Percentiles rank a stretch among this genome's conserved stretches.
Conservation (phyloP, 345 rosid species). For the Raphanus raphanistrum region DNA sequence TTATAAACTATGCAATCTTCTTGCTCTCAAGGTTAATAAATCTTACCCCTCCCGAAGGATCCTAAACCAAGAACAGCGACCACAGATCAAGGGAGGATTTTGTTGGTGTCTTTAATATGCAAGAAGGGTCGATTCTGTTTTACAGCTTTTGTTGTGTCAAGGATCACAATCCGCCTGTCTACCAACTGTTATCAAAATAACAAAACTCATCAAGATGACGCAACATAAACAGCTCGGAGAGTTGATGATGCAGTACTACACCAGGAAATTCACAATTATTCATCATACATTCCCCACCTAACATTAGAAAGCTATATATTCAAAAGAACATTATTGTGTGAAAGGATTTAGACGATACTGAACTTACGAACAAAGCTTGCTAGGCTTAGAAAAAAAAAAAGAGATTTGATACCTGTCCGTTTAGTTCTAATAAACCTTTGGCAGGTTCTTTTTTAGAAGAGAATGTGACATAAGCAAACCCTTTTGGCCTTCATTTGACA, state of each 20-base stretch:
- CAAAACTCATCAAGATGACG: not conserved
- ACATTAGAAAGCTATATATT: not conserved
- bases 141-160: slow-evolving; percentile 31
- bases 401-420: slow-evolving; percentile 48
- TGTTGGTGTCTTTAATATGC: no score
- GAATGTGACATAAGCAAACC: slow-evolving; percentile 59
- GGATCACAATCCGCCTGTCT: slow-evolving; percentile 49
- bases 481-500: slow-evolving; percentile 47
- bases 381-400: not conserved
- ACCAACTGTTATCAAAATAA: slow-evolving; percentile 48
- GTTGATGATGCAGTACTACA: not conserved
- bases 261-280: not conserved
- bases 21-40: not conserved
- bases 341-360: not conserved
- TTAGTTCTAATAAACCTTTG: slow-evolving; percentile 51
- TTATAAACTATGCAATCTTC: not conserved
- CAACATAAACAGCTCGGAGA: not conserved
- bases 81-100: no score
- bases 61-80: no score
- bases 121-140: slow-evolving; percentile 11
- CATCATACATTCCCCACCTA: not conserved
- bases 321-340: not conserved
- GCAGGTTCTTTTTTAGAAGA: slow-evolving; percentile 46
- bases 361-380: not conserved
- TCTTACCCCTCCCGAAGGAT: no score